A percentile compares a stretch with the other conserved stretches of the same genome.
Conservation (phyloP, 2,329 filamentous ascomycete species). For the Salinomyces thailandicus region DNA sequence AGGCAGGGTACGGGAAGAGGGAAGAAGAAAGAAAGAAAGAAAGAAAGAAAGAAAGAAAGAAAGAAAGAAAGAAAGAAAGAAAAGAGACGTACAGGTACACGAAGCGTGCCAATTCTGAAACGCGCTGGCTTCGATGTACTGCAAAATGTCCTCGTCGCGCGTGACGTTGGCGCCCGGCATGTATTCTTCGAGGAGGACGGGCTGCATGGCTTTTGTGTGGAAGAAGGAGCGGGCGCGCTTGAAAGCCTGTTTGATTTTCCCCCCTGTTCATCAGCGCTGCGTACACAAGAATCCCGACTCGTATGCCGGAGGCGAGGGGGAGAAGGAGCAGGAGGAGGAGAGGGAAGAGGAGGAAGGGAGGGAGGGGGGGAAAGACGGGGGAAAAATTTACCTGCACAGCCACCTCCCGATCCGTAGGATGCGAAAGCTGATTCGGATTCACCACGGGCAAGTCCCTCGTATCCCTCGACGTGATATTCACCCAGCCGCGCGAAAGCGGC, state of each 20-base stretch:
- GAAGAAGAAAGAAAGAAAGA: too few species aligned
- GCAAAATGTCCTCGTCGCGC: slow-evolving; percentile 7
- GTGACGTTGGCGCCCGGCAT: slow-evolving; percentile 6
- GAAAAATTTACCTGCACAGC: too few species aligned
- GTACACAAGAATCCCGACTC: too few species aligned
- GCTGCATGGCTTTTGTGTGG: slow-evolving; percentile 1
- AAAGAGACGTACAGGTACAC: slow-evolving; percentile 10
- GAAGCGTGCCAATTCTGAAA: slow-evolving; percentile 9
- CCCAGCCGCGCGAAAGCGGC: slow-evolving; percentile 11
- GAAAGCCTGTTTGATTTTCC: background rate
- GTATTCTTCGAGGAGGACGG: slow-evolving; percentile 1
- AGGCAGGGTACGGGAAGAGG: too few species aligned
- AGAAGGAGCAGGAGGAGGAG: too few species aligned
- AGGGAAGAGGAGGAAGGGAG: too few species aligned
- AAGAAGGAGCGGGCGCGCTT: slow-evolving; percentile 5
- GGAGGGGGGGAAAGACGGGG: too few species aligned
- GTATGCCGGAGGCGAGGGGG: too few species aligned
- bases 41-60: too few species aligned
- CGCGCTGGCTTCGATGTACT: slow-evolving; percentile 2
- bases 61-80: too few species aligned
- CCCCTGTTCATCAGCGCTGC: too few species aligned
- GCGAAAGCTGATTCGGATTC: slow-evolving; percentile 13
- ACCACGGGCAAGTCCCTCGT: slow-evolving; percentile 1
- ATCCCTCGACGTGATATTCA: slow-evolving; percentile 1
- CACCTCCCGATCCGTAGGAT: slow-evolving; percentile 33